Evolutionary conservation across 148 eudicot genomes (phyloP), one percentile per base, ranked within the genome.

Genomic region (Rhododendron mucronatum): DNA sequence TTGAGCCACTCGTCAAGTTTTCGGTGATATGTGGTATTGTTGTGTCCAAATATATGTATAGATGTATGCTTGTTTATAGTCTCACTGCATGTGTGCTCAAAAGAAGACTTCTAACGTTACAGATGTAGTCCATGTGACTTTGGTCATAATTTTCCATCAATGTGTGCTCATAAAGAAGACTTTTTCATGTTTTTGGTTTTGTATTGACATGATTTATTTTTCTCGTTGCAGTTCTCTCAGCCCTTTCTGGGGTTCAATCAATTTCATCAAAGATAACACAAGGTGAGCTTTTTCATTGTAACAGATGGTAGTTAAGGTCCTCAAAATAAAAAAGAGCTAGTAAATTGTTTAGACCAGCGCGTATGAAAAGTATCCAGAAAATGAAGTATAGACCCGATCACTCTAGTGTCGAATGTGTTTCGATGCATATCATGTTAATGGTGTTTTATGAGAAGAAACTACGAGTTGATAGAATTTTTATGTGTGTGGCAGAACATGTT

Each of bases 201-300:
- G 51, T 78, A 15, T 8, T 47, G 15, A 47, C 35, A 23, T 28
- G 44, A 81, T 2, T 11, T 11, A 13, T 82, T 18, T 83, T 82
- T 41, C 4, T n/a, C 47, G 41, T 28, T 47, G 45, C 84, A 87
- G 90, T 89, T 83, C 89, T 89, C 63, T 87, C 91, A 26, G 89
- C 91, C 20, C 88, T 89, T 16, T 89, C 87, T 59, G 89, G 91
- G 48, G 85, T 89, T 47, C 86, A 87, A 44, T 79, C 88, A 5
- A 10, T 71, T 20, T 87, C 91, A 7, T 63, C 91, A 23, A 89
- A 87, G 26, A 80, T 89, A 6, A 89, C 91, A 67, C 91, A 87
- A 87, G 86, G 89, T 85, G 41, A 71, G 80, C 80, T 10, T 55
- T 51, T 53, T 15, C 21, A 55, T 55, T 55, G 61, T 18, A 55